Evolutionary conservation across 2,329 filamentous ascomycete genomes (phyloP), one percentile per base, ranked within the genome.

Genomic region (Colletotrichum sp.): DNA sequence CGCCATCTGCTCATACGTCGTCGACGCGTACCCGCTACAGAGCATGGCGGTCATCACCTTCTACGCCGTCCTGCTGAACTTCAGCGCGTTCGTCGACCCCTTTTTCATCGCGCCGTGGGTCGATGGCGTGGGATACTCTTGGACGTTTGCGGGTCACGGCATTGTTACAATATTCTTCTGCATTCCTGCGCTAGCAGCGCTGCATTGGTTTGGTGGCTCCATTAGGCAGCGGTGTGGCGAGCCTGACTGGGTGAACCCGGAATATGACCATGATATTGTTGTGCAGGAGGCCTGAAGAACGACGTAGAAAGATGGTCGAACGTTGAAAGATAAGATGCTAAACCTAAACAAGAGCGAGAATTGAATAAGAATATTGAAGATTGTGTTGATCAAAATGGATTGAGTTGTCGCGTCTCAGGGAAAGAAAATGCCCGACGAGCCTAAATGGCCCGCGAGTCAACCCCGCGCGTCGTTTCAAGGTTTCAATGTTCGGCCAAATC

Each of bases 1-100:
- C 0, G 86, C 87, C 4, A 82, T 89, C 12, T 88, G 85, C 60
- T 85, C 86, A 8, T 92, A 92, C 79, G 85, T 91, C 18, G 86
- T 92, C 39, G 90, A 92, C 79, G 85, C 85, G 62, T 91, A 92
- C 79, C 89, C 89, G 0, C 81, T 89, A 18, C 89, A 91, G 79
- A 88, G 88, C 48, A 91, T 89, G 80, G 88, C 88, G 57, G 84
- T 89, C 48, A 85, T 91, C 36, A 89, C 87, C 9, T 91, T 91
- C 79, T 91, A 90, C 79, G 84, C 87, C 9, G 88, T 91, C 5
- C 84, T 90, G 60, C 84, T 91, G 52, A 91, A 90, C 78, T 78
- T 90, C 64, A 86, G 86, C 55, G 86, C 87, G 4, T 90, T 90
- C 76, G 72, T 84, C 34, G 82, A 84, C 68, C 84, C 84, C 18